Percentiles rank a stretch among this genome's conserved stretches.
Conservation (phyloP, 768 basidiomycete species). For the Lentinula lateritia region DNA sequence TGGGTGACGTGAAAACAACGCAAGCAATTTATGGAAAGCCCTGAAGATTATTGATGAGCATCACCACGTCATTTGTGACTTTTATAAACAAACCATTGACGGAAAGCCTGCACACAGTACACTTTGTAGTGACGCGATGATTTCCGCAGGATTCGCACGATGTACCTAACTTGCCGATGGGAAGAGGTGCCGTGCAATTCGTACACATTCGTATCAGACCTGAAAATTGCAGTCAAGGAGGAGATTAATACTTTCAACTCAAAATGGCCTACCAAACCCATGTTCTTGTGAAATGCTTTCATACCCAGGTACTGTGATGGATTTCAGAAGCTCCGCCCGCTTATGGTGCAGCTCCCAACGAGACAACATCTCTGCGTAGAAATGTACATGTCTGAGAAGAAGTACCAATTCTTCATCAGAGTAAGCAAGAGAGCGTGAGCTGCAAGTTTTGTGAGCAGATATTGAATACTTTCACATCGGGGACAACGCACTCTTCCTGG, state of each 20-base stretch:
- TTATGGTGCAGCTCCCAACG: conserved; percentile 70
- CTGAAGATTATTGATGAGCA: conserved; percentile 23
- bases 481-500: conserved; percentile 6
- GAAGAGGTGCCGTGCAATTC: conserved; percentile 31
- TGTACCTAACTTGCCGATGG: conserved; percentile 20
- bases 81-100: conserved; percentile 50
- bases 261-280: conserved; percentile 1
- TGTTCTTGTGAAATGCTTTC: conserved; percentile 19
- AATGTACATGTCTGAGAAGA: conserved; percentile 43
- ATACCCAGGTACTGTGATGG: conserved; percentile 28
- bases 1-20: conserved; percentile 63
- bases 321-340: conserved; percentile 68
- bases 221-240: conserved; percentile 13
- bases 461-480: not conserved
- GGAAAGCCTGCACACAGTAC: conserved; percentile 72
- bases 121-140: conserved; percentile 42
- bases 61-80: not conserved
- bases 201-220: conserved; percentile 45
- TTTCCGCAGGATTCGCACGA: conserved; percentile 39
- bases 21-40: conserved; percentile 56
- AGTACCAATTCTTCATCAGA: not conserved
- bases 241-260: not conserved
- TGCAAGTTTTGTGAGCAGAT: not conserved
- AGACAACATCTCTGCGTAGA: conserved; percentile 72
- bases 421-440: not conserved